Conservation (phyloP, 202 grass and related monocot genomes). For the Hordeum pubiflorum region DNA sequence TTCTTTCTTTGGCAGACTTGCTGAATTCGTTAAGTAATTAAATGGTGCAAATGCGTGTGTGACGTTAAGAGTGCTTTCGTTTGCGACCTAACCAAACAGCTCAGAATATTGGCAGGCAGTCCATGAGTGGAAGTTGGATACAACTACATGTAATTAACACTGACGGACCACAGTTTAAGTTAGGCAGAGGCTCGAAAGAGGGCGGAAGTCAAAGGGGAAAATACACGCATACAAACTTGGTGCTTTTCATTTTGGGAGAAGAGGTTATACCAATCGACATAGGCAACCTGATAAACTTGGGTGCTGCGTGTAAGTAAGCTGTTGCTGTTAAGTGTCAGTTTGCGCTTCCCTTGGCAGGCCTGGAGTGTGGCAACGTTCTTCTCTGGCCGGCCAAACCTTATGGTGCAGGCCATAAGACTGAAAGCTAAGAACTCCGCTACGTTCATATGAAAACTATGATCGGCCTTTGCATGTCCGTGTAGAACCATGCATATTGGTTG, state of each 20-base stretch:
- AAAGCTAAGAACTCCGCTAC: too few relatives aligned
- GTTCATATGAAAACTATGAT: not conserved
- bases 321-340: not conserved
- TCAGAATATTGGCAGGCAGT: not conserved
- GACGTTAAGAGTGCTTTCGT: not conserved
- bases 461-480: not conserved
- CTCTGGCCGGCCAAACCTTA: too few relatives aligned
- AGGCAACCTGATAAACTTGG: not conserved
- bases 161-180: not conserved
- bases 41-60: not conserved
- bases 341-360: not conserved
- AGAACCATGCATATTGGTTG: not conserved
- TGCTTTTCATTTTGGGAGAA: too few relatives aligned
- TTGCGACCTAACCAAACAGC: slow-evolving; percentile 5
- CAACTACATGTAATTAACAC: not conserved
- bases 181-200: not conserved
- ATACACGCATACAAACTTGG: not conserved
- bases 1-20: slow-evolving; percentile 8
- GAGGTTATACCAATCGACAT: too few relatives aligned
- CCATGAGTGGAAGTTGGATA: not conserved
- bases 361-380: not conserved
- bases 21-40: not conserved
- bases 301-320: not conserved
- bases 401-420: too few relatives aligned
- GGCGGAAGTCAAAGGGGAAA: not conserved